Conservation (phyloP, 345 rosid species). For the Iberis pinnata region DNA sequence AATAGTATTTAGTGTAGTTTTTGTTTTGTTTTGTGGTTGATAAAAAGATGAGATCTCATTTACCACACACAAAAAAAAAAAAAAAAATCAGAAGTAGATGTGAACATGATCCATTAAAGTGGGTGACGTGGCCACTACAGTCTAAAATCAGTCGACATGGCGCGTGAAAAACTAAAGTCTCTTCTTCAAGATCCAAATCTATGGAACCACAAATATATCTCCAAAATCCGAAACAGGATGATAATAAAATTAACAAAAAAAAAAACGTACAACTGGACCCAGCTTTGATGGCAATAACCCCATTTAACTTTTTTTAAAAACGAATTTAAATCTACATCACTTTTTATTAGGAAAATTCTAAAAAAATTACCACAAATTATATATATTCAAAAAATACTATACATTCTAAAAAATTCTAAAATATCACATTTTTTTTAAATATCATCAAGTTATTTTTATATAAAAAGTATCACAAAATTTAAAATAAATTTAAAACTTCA, state of each 20-base stretch:
- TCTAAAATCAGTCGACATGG: conserved; percentile 26
- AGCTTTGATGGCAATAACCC: conserved; percentile 20
- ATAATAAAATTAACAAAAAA: conserved; percentile 2
- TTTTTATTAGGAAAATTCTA: too few relatives aligned
- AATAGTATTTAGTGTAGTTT: too few relatives aligned
- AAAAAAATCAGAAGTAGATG: conserved; percentile 7
- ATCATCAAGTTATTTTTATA: too few relatives aligned
- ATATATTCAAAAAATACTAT: too few relatives aligned
- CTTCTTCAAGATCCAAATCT: conserved; percentile 21
- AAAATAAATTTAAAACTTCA: too few relatives aligned
- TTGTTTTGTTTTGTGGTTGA: too few relatives aligned
- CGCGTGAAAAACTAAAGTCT: conserved; percentile 20
- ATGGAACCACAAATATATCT: not conserved
- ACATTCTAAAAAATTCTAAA: too few relatives aligned
- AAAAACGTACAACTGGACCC: conserved; percentile 27
- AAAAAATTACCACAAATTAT: too few relatives aligned
- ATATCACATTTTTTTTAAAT: too few relatives aligned
- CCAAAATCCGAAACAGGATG: conserved; percentile 25
- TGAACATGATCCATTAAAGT: conserved; percentile 20
- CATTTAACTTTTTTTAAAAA: not conserved
- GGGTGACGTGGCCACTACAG: conserved; percentile 21
- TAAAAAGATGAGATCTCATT: not conserved
- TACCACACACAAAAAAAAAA: too few relatives aligned
- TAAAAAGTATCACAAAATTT: too few relatives aligned
- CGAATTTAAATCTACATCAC: not conserved